Percentiles rank a stretch among this genome's conserved stretches.
Evolutionary conservation across 2,329 filamentous ascomycete genomes (phyloP).

Genomic region (Rhinocladiella similis): DNA sequence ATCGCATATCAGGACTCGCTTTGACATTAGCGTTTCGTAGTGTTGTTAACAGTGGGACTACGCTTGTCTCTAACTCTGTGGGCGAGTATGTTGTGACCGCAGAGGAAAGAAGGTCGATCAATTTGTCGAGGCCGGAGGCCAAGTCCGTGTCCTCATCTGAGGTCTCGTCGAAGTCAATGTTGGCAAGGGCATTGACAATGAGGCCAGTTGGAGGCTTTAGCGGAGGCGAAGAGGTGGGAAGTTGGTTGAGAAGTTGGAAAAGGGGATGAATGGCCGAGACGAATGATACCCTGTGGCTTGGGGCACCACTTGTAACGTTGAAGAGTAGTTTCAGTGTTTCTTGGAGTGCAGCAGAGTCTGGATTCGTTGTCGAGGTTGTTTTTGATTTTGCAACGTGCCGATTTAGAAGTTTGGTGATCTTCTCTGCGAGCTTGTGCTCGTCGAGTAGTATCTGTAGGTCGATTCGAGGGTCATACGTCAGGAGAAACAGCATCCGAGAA

Average conservation of each 20-base stretch:
- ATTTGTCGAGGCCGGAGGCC: constrained; percentile 59
- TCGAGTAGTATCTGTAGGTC: constrained; percentile 66
- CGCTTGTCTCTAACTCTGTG: constrained; percentile 68
- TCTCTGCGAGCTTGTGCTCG: constrained; percentile 65
- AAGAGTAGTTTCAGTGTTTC: constrained; percentile 88
- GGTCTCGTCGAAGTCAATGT: constrained; percentile 66
- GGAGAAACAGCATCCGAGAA: constrained; percentile 76
- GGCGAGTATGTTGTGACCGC: constrained; percentile 65
- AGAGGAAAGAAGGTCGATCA: constrained; percentile 70
- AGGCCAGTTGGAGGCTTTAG: constrained; percentile 71
- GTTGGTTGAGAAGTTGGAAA: constrained; percentile 65
- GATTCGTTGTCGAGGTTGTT: constrained; percentile 35
- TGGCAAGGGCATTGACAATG: constrained; percentile 78
- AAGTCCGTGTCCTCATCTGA: constrained; percentile 55
- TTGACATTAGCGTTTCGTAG: constrained; percentile 70
- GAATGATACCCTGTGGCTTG: constrained; percentile 62
- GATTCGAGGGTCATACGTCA: constrained; percentile 73
- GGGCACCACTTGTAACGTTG: constrained; percentile 78
- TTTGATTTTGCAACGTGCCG: constrained; percentile 63
- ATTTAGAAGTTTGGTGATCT: constrained; percentile 67
- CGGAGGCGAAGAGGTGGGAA: constrained; percentile 62
- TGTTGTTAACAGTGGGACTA: constrained; percentile 72
- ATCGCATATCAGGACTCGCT: constrained; percentile 63
- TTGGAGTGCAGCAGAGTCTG: constrained; percentile 70
- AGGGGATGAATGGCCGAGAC: constrained; percentile 68